Base-by-base conservation (phyloP, 1,284 basidiomycete genomes). In the Ceratobasidium theobromae region DNA sequence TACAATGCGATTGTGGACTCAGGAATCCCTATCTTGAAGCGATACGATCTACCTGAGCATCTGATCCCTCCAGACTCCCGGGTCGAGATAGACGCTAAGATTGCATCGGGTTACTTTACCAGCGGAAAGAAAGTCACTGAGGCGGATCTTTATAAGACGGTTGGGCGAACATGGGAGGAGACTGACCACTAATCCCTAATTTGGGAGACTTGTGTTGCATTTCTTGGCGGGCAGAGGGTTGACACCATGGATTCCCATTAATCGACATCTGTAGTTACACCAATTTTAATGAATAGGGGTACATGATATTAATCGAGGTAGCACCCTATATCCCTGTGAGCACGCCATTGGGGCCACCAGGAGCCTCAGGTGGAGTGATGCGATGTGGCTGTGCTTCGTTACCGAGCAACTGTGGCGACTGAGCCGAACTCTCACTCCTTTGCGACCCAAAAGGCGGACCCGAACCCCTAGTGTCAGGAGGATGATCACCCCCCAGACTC, bases 61-160 rank as follows among this genome's bases (percentile, higher is more conserved):
- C 84, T 95, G 65, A 91, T 95, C 68, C 93, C 93, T 0, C 90
- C 90, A 41, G 93, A 95, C 76, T 91, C 90, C 27, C 85, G 86
- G n/a, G 93, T 95, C n/a, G 93, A 95, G 79, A 95, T 95, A 70
- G 91, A 94, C 71, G 92, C 92, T 27, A 95, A 93, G 85, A 97
- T 97, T 72, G 91, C 92, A 18, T 86, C 92, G 4, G 94, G 94
- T 1, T 96, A 96, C 76, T 95, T 93, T 78, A 87, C 88, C 41
- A 88, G 82, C 70, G 86, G 85, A 4, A 93, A 92, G 75, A 81
- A 88, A 73, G 76, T 93, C 55, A 86, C 86, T 0, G 83, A 91
- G 72, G 87, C 84, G 11, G 88, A 94, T 73, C 77, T 96, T 33
- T 79, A 86, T 66, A 87, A 88, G 82, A 95, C 94, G 0, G 91